Base-by-base conservation (phyloP, 2,329 filamentous ascomycete species). In the Lasiodiplodia citricola region DNA sequence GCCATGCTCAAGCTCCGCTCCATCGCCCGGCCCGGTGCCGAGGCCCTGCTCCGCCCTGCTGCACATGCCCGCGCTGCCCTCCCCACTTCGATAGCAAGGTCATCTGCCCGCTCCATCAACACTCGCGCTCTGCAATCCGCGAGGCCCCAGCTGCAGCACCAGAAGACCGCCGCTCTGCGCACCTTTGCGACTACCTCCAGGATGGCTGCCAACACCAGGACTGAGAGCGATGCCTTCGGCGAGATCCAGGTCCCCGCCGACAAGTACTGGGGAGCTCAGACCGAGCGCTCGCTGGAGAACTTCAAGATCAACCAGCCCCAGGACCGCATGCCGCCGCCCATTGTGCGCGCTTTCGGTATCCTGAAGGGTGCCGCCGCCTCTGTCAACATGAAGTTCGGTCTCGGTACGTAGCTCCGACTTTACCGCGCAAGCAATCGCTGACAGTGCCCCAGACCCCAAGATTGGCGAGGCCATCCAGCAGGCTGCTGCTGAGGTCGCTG, bases 291-390 rank as follows among this genome's bases (percentile, higher is more conserved):
- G 65, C 88, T 98, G 80, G 91, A 92, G 82, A 99, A 99, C 87
- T 99, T 99, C 88, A 92, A 91, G 82, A 98, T 99, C 89, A 98
- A 98, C 85, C 96, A 98, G 87, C 96, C 96, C 70, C 93, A 97
- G 84, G 96, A 99, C 81, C 94, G 96, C 80, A 98, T 98, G 94
- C 96, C 96, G 60, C 91, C 93, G 73, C 92, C 94, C 56, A 91
- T 99, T 75, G 86, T 98, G 77, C 91, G 90, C 82, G 96, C 96
- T 7, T 97, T 99, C 80, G 96, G 96, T 79, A 96, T 98, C 76
- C 87, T 99, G 73, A 99, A 99, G 88, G 95, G 94, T 73, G 96
- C 96, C 68, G 96, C 96, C 55, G 96, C 96, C 58, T 93, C 91
- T 8, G 96, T 98, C 72, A 99, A 99, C 85, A 94, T 97, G 89